Evolutionary conservation across 495 filamentous ascomycete species (phyloP), one percentile per base, ranked within the genome.

Genomic region (Penicillium soppii): DNA sequence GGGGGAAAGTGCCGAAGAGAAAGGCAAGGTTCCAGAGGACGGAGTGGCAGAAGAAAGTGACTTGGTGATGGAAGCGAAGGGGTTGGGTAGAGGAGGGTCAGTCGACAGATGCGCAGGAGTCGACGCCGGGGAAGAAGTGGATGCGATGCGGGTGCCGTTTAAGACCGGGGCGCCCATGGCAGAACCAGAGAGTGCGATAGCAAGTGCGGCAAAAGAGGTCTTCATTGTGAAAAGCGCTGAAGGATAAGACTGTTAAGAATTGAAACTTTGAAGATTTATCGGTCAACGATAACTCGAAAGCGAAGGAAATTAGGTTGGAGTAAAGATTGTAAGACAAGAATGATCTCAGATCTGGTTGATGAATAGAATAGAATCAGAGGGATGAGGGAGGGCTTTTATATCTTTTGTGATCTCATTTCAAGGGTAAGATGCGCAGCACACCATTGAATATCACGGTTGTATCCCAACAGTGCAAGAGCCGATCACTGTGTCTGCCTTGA

Each of bases 111-210:
- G 52, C 9, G 49, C 44, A 13, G 53, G 50, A 37, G 27, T 47
- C 36, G 35, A 25, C 9, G 39, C 13, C 6, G 37, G 41, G 23
- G 49, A 50, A 20, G 44, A 20, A 9, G 40, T 35, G 19, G 43
- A 43, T 9, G 17, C 47, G 25, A 19, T 10, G 21, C 37, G 47
- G 15, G 52, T 53, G 30, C 59, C 45, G 19, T 43, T 58, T 21
- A 47, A 45, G 54, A 59, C 54, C 12, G 59, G 59, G 9, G 33
- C 41, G 27, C 36, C 59, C 19, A 59, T 29, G 33, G 53, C 56
- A 35, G 56, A 51, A 26, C 53, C 59, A 7, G 53, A 50, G 13
- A 62, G 52, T 20, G 52, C 48, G 10, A 62, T 13, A 39, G 50
- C 46, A 39, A 62, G 35, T 22, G 42, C 36, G 54, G 50, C 46